Evolutionary conservation across 179 eudicot species (phyloP), one percentile per base, ranked within the genome.

Genomic region (Gypsophila paniculata): DNA sequence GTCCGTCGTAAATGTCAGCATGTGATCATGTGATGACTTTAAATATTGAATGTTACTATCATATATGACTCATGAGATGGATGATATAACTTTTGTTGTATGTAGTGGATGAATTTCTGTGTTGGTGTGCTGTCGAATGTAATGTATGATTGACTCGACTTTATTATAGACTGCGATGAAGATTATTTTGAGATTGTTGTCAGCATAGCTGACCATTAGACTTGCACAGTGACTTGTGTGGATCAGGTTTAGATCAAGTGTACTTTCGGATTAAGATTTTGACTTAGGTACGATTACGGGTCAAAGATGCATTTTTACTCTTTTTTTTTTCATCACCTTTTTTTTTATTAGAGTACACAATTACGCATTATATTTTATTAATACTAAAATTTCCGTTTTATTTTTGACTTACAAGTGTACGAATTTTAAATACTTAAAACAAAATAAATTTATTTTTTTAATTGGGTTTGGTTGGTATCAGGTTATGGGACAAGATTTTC

Each of bases 131-230:
- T 49, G 46, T 52, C 18, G 3, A 42, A 1, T 42, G 46, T 29
- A 29, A 34, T 68, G 42, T 62, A 69, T 69, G 46, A 69, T 73
- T 73, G 69, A 73, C 59, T 63, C 67, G 63, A 70, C 26, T 26
- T 77, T 19, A 22, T 29, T 19, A 38, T 61, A 14, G 36, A 17
- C 26, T 23, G 9, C 26, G 17, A 10, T 19, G 18, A 14, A 61
- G 23, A 8, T 44, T 46, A 15, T 13, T 23, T 14, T 34, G 72
- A 55, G 54, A 15, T 60, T 8, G 48, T 57, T 23, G 61, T 66
- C 25, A n/a, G 9, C 38, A 36, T 38, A 22, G 29, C 17, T 39
- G 22, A 23, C 53, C 58, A 36, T 38, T 18, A 34, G 44, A 14
- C 7, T 55, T 17, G 6, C 26, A 26, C 2, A 39, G 6, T 39